Evolutionary conservation across 2,329 filamentous ascomycete genomes (phyloP).

Genomic region (Sporothrix schenckii): DNA sequence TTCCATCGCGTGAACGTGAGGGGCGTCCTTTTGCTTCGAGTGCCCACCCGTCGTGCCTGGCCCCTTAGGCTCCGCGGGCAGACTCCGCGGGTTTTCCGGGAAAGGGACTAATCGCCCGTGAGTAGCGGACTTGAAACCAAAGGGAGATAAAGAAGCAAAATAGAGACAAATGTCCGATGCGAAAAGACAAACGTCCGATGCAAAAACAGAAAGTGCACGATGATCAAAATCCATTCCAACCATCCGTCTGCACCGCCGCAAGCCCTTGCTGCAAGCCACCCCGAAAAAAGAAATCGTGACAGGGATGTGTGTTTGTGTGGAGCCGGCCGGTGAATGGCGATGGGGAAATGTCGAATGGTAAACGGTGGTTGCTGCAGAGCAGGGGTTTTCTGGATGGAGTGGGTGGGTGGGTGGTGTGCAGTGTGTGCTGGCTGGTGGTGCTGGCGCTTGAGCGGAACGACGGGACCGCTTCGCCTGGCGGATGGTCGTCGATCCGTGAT

Average conservation of each 20-base stretch:
- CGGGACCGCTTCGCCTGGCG: slow-evolving; percentile 16
- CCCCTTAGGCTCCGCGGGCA: not conserved
- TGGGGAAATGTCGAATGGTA: too few species aligned
- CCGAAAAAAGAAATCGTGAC: not conserved
- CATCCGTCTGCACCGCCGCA: slow-evolving; percentile 2
- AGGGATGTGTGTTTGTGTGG: not conserved
- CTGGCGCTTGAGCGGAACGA: slow-evolving; percentile 10
- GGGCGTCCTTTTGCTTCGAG: not conserved
- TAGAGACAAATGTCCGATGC: not conserved
- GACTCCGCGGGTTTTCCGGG: slow-evolving; percentile 2
- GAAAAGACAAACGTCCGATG: not conserved
- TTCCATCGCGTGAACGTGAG: slow-evolving; percentile 2
- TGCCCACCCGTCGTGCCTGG: slow-evolving; percentile 9
- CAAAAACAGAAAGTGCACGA: not conserved
- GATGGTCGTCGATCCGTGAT: slow-evolving; percentile 11
- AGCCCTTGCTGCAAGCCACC: slow-evolving; percentile 8
- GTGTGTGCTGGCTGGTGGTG: slow-evolving; percentile 11
- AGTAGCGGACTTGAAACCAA: not conserved
- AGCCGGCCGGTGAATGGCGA: too few species aligned
- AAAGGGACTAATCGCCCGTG: not conserved
- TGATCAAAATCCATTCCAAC: not conserved
- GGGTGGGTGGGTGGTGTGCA: not conserved
- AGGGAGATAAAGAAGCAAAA: not conserved
- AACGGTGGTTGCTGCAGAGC: not conserved
- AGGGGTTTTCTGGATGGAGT: not conserved